Conservation (phyloP, 192 early-diverging fungal species). For the Ramicandelaber brevisporus region DNA sequence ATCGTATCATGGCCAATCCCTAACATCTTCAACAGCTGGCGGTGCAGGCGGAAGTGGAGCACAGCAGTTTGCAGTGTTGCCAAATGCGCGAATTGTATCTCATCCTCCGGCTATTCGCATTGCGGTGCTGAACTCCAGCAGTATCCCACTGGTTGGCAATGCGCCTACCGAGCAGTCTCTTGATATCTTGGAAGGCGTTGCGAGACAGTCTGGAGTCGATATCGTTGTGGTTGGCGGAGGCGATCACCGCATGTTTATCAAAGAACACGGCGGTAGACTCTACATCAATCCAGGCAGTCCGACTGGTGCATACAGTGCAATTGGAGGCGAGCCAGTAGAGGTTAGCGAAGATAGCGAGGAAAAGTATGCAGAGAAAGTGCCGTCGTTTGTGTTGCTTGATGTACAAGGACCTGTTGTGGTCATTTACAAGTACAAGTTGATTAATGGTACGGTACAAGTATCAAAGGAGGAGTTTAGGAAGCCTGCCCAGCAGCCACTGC, state of each 20-base stretch:
- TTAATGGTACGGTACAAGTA: too few relatives aligned
- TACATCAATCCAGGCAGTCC: constrained; percentile 92
- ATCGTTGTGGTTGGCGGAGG: constrained; percentile 64
- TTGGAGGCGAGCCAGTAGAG: constrained; percentile 4
- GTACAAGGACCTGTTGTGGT: constrained; percentile 45
- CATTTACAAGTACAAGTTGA: constrained; percentile 82
- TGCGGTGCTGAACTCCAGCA: too few relatives aligned
- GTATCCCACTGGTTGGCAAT: too few relatives aligned
- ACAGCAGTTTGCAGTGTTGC: too few relatives aligned
- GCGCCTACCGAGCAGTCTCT: constrained; percentile 24
- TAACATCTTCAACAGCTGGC: constrained; percentile 66
- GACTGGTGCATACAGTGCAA: constrained; percentile 53
- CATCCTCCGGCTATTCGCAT: too few relatives aligned
- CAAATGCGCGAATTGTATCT: too few relatives aligned
- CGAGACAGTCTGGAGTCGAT: constrained; percentile 78
- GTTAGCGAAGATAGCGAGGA: too few relatives aligned
- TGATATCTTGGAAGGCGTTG: constrained; percentile 43
- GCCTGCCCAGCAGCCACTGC: too few relatives aligned
- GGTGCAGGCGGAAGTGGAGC: too few relatives aligned
- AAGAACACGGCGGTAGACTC: constrained; percentile 73
- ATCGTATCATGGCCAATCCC: constrained; percentile 58
- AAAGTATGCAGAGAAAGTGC: constrained; percentile 39
- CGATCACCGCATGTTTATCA: constrained; percentile 81
- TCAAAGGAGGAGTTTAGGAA: too few relatives aligned
- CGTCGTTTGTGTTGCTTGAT: constrained; percentile 94